These are phyloP conservation scores for Acacia crassicarpa DNA, from an alignment of 306 rosid genomes.

Conservation along the genomic window DNA sequence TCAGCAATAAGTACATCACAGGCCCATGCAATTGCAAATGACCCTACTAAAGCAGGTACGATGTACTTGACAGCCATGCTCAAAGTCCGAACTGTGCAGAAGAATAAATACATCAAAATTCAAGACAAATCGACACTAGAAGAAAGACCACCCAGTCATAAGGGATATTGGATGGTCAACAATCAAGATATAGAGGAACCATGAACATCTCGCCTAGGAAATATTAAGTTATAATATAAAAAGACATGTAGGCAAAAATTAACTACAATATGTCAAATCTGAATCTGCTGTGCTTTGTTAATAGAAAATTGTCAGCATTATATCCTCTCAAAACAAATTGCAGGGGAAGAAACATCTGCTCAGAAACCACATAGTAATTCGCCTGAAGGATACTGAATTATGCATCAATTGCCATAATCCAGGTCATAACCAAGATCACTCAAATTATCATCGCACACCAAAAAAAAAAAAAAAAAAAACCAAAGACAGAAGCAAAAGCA, in stretches of 20 bases:
- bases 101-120: constrained; percentile 26
- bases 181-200: constrained; percentile 17
- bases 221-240: not conserved
- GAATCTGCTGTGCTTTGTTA: not conserved
- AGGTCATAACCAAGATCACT: not conserved
- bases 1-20: constrained; percentile 56
- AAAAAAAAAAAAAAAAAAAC: no score
- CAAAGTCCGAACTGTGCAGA: constrained; percentile 28
- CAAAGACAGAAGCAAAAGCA: not conserved
- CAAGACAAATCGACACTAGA: not conserved
- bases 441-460: not conserved
- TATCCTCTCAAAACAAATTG: not conserved
- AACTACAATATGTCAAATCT: not conserved
- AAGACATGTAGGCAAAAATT: not conserved
- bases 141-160: not conserved
- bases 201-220: not conserved
- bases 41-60: constrained; percentile 40
- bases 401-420: not conserved
- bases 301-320: constrained; percentile 3
- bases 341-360: not conserved
- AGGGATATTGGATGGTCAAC: not conserved
- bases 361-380: constrained; percentile 21
- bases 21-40: constrained; percentile 57
- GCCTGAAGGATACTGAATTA: not conserved
- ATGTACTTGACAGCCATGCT: constrained; percentile 64